These are phyloP conservation scores for Saccharomyces hybrid DNA, from an alignment of 1,139 yeast species.

Conservation along the genomic window DNA sequence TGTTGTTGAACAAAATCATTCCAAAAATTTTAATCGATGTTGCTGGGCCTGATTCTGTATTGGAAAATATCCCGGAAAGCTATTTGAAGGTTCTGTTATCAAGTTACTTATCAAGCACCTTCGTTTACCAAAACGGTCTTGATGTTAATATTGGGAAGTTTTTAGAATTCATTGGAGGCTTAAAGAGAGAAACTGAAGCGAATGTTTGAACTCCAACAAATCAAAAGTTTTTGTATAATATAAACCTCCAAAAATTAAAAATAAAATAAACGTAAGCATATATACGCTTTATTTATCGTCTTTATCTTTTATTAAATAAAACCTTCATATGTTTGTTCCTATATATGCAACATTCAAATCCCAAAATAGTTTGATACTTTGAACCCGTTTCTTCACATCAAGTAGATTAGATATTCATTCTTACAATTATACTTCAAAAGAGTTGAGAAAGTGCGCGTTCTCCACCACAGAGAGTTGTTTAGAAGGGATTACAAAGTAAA, in stretches of 20 bases:
- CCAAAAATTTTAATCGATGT: constrained; percentile 65
- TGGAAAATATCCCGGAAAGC: constrained; percentile 76
- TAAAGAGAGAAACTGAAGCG: constrained; percentile 27
- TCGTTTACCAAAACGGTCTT: constrained; percentile 80
- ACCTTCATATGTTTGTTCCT: neutral
- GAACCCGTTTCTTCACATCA: no score
- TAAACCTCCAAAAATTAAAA: neutral
- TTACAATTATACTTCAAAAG: no score
- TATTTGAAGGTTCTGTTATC: constrained; percentile 88
- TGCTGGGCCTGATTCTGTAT: constrained; percentile 68
- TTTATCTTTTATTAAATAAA: neutral
- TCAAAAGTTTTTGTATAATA: neutral
- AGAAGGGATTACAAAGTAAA: neutral
- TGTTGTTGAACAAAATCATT: constrained; percentile 61
- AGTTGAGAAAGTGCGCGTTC: neutral
- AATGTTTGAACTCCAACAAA: neutral
- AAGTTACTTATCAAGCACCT: constrained; percentile 79
- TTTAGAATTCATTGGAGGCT: constrained; percentile 30
- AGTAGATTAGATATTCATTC: no score
- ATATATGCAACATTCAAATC: no score
- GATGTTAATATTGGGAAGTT: constrained; percentile 38
- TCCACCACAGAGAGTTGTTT: neutral
- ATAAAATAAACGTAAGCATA: neutral
- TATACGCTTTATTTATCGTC: neutral
- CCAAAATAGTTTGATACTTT: no score